Conservation (phyloP, 306 rosid genomes). For the Crotalaria pallida region DNA sequence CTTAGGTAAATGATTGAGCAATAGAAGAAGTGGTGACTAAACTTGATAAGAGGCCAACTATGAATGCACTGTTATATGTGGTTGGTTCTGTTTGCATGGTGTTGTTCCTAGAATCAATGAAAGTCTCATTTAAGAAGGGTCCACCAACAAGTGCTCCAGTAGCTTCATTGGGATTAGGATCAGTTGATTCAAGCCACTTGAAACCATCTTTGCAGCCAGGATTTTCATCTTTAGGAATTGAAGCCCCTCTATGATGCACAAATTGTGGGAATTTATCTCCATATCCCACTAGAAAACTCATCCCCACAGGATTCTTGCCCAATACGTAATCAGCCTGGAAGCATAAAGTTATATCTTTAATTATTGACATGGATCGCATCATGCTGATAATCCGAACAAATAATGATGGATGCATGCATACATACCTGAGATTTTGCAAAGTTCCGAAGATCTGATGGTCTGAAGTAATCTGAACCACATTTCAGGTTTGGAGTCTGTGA, state of each 20-base stretch:
- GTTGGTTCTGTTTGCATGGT: slow-evolving; percentile 85
- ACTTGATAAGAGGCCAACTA: slow-evolving; percentile 86
- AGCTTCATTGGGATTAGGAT: slow-evolving; percentile 86
- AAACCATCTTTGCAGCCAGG: slow-evolving; percentile 76
- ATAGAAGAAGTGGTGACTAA: slow-evolving; percentile 87
- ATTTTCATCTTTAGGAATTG: slow-evolving; percentile 60
- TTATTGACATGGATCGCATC: background rate
- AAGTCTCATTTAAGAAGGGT: slow-evolving; percentile 78
- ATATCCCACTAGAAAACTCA: slow-evolving; percentile 89
- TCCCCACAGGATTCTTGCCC: slow-evolving; percentile 77
- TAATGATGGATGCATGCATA: slow-evolving; percentile 11
- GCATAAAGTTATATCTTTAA: slow-evolving; percentile 5
- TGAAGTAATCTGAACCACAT: slow-evolving; percentile 54
- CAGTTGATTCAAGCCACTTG: slow-evolving; percentile 53
- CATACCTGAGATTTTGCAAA: slow-evolving; percentile 82
- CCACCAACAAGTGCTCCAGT: slow-evolving; percentile 95
- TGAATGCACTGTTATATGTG: slow-evolving; percentile 81
- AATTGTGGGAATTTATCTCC: slow-evolving; percentile 72
- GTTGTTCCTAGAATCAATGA: slow-evolving; percentile 71
- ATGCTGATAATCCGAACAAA: background rate
- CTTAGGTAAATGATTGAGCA: slow-evolving; percentile 58
- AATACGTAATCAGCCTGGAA: slow-evolving; percentile 81
- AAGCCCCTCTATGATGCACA: slow-evolving; percentile 98
- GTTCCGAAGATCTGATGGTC: slow-evolving; percentile 63
- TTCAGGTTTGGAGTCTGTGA: slow-evolving; percentile 47